Base-by-base conservation (phyloP, 139 green algal species). In the Dunaliella sp. region DNA sequence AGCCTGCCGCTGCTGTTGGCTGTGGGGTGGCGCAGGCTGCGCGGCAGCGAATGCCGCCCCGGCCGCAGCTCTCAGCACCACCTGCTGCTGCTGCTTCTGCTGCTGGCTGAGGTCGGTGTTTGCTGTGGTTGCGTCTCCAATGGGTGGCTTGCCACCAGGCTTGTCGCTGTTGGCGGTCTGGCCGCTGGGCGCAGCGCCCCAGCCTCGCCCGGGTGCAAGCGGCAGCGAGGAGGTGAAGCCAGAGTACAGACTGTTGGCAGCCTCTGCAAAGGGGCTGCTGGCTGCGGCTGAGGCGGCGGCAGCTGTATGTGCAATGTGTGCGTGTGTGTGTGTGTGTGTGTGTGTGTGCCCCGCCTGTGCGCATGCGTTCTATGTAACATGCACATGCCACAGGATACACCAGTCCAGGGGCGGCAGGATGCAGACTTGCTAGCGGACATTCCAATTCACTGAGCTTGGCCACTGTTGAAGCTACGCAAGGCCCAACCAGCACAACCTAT, bases 211-310 rank as follows among this genome's bases (percentile, higher is more conserved):
- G 33, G 82, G 33, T 38, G 87, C 34, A 86, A 87, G 76, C 88
- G 92, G 32, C 65, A 92, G 85, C 33, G 85, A 88, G 7, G 48
- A 65, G 26, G 89, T 72, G 33, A 88, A 80, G 38, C 89, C 85
- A 30, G 90, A 85, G 48, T 90, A 90, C 25, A 91, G 34, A 38
- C 82, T 90, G 75, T 83, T 86, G 28, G 90, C 87, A 0, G 88
- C 90, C 0, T 86, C 87, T 0, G 86, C 90, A 34, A 93, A 78
- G 22, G 90, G 85, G 74, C 76, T 58, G n/a, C 74, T 80, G 0
- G 87, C 87, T 0, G 85, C 88, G 0, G 88, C 48, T 0, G 84
- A 87, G 16, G 90, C 91, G 0, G 88, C 89, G 1, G 83, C 79
- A 12, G 93, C 91, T 24, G n/a, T n/a, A n/a, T n/a, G n/a, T n/a